Base-by-base conservation (phyloP, 345 rosid species). In the Heritiera fomes region DNA sequence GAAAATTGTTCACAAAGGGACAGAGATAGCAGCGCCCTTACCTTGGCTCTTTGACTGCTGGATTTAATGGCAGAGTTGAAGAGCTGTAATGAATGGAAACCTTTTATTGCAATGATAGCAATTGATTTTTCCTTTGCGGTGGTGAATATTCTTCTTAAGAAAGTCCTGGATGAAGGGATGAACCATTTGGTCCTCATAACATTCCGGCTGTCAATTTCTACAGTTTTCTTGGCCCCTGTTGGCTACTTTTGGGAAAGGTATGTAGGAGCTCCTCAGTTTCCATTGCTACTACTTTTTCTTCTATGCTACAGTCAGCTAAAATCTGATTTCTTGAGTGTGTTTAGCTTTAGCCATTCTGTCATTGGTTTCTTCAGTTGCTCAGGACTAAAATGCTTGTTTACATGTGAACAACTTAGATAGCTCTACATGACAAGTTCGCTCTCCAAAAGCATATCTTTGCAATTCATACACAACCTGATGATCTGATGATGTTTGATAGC, bases 161-260 rank as follows among this genome's bases (percentile, higher is more conserved):
- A 84, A 85, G 93, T 83, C 63, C 84, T 89, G 61, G 86, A 82
- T 34, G 81, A 75, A 50, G 95, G 95, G 50, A 84, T 79, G 56
- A 86, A 85, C 82, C 89, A 80, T 80, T 82, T 88, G 72, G 93
- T 91, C 56, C 81, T 91, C 46, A 77, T 91, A 87, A 87, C 95
- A 12, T 91, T 85, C 81, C 93, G 95, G 15, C 89, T 82, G n/a
- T 80, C 78, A 2, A 67, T 88, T 67, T 87, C 92, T 41, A 80
- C 93, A 56, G 34, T 85, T 79, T 88, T 87, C 87, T 84, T 91
- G 73, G 88, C 86, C 71, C 93, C 95, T 41, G 81, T 89, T 20
- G 88, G 86, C 38, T 87, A 83, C 87, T 87, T 91, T 75, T 65
- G 78, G 61, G 95, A 91, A 79, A 87, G 91, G 95, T 91, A 34